phyloP scores from a whole-genome alignment of 2,329 filamentous ascomycete species.

The Botrytis byssoidea region DNA sequence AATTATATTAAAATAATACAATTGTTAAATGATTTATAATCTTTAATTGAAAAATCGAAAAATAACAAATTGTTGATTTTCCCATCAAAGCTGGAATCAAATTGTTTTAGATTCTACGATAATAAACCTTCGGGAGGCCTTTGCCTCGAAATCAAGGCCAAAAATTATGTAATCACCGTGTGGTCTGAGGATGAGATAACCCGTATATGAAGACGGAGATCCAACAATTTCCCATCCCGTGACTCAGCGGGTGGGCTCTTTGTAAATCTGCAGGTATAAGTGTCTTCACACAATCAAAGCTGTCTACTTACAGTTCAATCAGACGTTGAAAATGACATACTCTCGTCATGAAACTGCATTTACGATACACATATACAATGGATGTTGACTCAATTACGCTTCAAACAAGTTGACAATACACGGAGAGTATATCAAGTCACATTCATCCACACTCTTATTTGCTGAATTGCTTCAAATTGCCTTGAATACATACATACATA shows the following conservation, averaged over 20 bases:
- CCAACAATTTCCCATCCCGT: background rate
- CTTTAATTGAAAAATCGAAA: too few species aligned
- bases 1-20: too few species aligned
- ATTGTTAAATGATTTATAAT: too few species aligned
- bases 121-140: too few species aligned
- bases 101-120: too few species aligned
- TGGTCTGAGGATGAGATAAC: too few species aligned
- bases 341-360: background rate
- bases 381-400: background rate
- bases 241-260: background rate
- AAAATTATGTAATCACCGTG: too few species aligned
- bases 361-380: background rate
- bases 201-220: background rate
- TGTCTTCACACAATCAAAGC: background rate
- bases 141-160: too few species aligned
- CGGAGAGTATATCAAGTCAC: background rate
- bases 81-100: too few species aligned
- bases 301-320: background rate
- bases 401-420: background rate
- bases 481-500: conserved; percentile 17
- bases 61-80: too few species aligned
- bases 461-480: background rate
- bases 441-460: background rate
- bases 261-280: background rate
- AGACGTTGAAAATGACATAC: background rate